A percentile compares a stretch with the other conserved stretches of the same genome.
These are phyloP conservation scores for barley (Hordeum vulgare) DNA, from an alignment of 176 grass and related monocot species.

Conservation along the genomic window MorexV3_pseudomolecules_assembly NC_058519.1:604745865-604746364, in stretches of 20 bases:
- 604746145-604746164: background rate
- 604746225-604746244: constrained; percentile 17
- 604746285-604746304: background rate
- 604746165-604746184: background rate
- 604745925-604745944: background rate
- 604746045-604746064: background rate
- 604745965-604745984: background rate
- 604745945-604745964: background rate
- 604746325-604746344: background rate
- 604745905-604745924: background rate
- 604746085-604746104: background rate
- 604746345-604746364: constrained; percentile 18
- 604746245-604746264: constrained; percentile 17
- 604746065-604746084: background rate
- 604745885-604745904: constrained; percentile 38
- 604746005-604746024: background rate
- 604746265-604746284: background rate
- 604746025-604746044: background rate
- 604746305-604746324: background rate
- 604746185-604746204: background rate
- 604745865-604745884: constrained; percentile 55
- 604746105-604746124: constrained; percentile 1
- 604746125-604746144: constrained; percentile 2
- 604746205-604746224: constrained; percentile 9
- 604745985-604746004: background rate